phyloP scores from a whole-genome alignment of 2,329 filamentous ascomycete genomes.

The Orbilia javanica region DNA sequence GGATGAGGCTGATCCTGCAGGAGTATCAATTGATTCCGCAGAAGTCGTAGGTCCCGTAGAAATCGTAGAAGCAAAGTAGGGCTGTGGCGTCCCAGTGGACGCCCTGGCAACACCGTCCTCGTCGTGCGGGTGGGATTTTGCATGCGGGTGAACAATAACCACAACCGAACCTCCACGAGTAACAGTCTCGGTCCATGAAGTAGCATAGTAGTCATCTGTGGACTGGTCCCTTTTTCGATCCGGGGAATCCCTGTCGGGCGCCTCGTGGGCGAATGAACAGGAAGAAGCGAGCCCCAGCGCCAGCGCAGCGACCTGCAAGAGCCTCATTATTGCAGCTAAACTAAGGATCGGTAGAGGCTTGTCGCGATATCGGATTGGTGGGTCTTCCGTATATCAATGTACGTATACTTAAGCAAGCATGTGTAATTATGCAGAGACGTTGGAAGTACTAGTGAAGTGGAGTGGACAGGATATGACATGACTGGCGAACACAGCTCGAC shows the following conservation, averaged over 20 bases:
- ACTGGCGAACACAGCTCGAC: not conserved
- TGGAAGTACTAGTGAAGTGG: not conserved
- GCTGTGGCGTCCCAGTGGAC: constrained; percentile 2
- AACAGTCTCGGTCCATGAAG: constrained; percentile 28
- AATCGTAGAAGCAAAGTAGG: not conserved
- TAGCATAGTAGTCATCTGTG: constrained; percentile 15
- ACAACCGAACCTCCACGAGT: constrained; percentile 11
- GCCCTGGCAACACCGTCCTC: not conserved
- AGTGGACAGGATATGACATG: constrained; percentile 7
- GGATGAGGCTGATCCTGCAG: constrained; percentile 23
- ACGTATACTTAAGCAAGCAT: constrained; percentile 12
- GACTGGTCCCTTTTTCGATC: constrained; percentile 24
- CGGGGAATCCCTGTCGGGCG: constrained; percentile 29
- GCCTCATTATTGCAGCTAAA: constrained; percentile 26
- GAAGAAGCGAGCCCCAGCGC: constrained; percentile 21
- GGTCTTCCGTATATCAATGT: constrained; percentile 9
- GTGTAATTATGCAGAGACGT: constrained; percentile 11
- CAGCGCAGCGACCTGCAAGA: constrained; percentile 32
- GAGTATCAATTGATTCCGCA: not conserved
- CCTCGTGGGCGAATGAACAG: constrained; percentile 37
- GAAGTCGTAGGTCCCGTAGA: not conserved
- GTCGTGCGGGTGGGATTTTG: constrained; percentile 5
- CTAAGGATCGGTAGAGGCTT: constrained; percentile 24
- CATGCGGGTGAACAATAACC: constrained; percentile 44
- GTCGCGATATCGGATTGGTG: constrained; percentile 30